Conservation (phyloP, 129 eudicot genomes). For the Glebionis coronaria region DNA sequence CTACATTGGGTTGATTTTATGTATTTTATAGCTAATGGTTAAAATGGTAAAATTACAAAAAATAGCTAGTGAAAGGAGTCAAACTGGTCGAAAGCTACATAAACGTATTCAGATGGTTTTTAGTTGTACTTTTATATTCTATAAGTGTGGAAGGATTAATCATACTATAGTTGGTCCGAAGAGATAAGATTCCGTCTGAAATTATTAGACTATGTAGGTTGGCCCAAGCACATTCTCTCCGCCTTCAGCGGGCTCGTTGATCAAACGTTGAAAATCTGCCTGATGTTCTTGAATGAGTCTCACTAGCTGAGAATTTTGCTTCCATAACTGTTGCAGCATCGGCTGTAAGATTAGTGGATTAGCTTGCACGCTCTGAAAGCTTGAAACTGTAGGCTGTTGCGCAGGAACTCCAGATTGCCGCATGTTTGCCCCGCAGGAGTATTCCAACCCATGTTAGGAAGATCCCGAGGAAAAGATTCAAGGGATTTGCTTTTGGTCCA, state of each 20-base stretch:
- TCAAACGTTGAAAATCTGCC: slow-evolving; percentile 68
- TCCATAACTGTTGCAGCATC: slow-evolving; percentile 84
- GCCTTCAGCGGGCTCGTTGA: slow-evolving; percentile 76
- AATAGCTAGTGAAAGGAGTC: too few relatives aligned
- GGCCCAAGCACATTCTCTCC: slow-evolving; percentile 43
- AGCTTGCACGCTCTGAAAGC: slow-evolving; percentile 78
- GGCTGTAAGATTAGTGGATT: slow-evolving; percentile 91
- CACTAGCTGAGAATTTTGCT: slow-evolving; percentile 69
- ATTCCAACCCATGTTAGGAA: slow-evolving; percentile 58
- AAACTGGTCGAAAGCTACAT: not conserved
- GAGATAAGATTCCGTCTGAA: too few relatives aligned
- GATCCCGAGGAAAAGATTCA: slow-evolving; percentile 82
- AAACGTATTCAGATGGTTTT: too few relatives aligned
- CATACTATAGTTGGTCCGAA: too few relatives aligned
- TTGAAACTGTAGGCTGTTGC: slow-evolving; percentile 77
- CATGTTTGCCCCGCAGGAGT: slow-evolving; percentile 45
- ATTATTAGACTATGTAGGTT: too few relatives aligned
- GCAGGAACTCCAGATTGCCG: too few relatives aligned
- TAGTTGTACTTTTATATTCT: too few relatives aligned
- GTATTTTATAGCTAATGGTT: too few relatives aligned
- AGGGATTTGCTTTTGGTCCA: slow-evolving; percentile 80
- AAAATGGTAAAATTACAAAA: too few relatives aligned
- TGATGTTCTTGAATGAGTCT: slow-evolving; percentile 72
- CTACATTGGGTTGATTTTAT: too few relatives aligned
- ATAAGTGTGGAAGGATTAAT: too few relatives aligned